Base-by-base conservation (phyloP, 106 monocot genomes). In the Platanthera zijinensis region DNA sequence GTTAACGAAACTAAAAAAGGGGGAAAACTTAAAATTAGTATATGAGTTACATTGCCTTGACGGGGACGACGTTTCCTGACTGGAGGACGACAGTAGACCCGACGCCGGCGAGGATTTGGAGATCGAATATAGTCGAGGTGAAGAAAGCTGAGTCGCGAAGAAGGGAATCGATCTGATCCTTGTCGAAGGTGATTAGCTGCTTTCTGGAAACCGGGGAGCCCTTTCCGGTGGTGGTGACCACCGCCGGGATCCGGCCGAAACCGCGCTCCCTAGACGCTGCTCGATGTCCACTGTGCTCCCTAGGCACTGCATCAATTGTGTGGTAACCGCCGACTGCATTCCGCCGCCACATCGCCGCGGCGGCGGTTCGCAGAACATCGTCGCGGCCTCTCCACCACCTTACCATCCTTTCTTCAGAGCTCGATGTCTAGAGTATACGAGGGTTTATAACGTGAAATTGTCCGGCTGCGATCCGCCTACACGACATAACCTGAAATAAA, bases 261-360 rank as follows among this genome's bases (percentile, higher is more conserved):
- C 83, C 81, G 46, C 95, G 81, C 86, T 88, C 90, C 78, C 74
- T 84, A 61, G 86, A 83, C 57, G 95, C 92, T 57, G 82, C 72
- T n/a, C 90, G 78, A 69, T 83, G 39, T 4, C 95, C 95, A 0
- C 81, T 72, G 69, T 73, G 25, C 78, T 95, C 95, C 74, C 95
- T 66, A 8, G 95, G 95, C 39, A 95, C 85, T 4, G 92, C 95
- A 51, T 95, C 86, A 79, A 95, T 95, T 25, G 95, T 92, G 63
- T 90, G 80, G 84, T 84, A 90, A 25, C 51, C 50, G 18, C 72
- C 51, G 17, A n/a, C 8, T n/a, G 17, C 70, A 5, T 21, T 71
- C 19, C 51, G 17, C 72, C 17, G 21, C 50, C 50, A 72, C 18
- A 46, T 17, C 49, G 49, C 9, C 21, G 72, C 72, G 4, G 51